A percentile compares a stretch with the other conserved stretches of the same genome.
phyloP scores from a whole-genome alignment of 495 filamentous ascomycete genomes.

The Astrothelium macrocarpum region DNA sequence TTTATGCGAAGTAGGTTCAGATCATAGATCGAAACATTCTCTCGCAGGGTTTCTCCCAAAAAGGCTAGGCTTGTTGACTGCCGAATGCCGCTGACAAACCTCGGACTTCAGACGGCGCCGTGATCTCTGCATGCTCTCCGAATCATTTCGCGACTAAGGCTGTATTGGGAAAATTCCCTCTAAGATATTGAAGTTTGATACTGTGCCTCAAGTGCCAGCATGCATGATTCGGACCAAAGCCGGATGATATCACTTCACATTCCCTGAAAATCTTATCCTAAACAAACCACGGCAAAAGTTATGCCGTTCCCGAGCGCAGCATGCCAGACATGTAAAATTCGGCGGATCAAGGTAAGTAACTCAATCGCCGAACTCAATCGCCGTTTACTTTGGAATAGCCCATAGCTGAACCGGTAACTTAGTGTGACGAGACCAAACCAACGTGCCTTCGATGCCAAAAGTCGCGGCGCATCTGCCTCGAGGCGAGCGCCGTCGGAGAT shows the following conservation, averaged over 20 bases:
- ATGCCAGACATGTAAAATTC: conserved; percentile 20
- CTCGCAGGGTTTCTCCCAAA: not conserved
- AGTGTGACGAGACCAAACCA: conserved; percentile 26
- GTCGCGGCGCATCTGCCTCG: conserved; percentile 17
- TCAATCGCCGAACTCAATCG: not conserved
- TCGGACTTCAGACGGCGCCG: not conserved
- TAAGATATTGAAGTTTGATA: not conserved
- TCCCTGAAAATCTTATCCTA: not conserved
- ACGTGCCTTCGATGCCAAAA: conserved; percentile 21
- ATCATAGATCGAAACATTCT: too few species aligned
- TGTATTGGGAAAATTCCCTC: not conserved
- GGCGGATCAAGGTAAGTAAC: conserved; percentile 23
- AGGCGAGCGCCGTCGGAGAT: not conserved
- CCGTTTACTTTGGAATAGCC: not conserved
- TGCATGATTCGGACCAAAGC: too few species aligned
- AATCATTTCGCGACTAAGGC: not conserved
- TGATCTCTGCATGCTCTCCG: not conserved
- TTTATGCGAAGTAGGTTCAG: too few species aligned
- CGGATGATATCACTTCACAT: too few species aligned
- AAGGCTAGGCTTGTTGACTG: not conserved
- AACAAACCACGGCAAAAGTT: not conserved
- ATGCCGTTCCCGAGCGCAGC: conserved; percentile 9
- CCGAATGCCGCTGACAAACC: not conserved
- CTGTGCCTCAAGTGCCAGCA: not conserved
- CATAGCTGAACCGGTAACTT: not conserved